Evolutionary conservation across 2,329 filamentous ascomycete species (phyloP).

Genomic region (Curvularia hawaiiensis): DNA sequence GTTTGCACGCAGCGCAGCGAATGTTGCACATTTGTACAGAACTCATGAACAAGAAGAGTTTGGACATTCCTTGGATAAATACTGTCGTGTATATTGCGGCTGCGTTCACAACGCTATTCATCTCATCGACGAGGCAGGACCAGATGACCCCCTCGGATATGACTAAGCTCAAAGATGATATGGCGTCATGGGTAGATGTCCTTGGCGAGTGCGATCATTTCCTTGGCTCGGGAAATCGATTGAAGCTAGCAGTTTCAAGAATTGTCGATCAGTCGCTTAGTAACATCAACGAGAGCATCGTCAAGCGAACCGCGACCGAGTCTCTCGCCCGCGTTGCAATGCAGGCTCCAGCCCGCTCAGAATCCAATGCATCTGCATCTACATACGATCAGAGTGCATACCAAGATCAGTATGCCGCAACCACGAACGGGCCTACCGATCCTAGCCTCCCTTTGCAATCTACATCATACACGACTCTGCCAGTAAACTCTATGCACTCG

Average conservation of each 20-base stretch:
- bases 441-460: constrained; percentile 27
- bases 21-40: constrained; percentile 66
- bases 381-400: constrained; percentile 35
- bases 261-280: constrained; percentile 56
- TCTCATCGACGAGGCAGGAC: constrained; percentile 69
- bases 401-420: constrained; percentile 31
- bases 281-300: constrained; percentile 54
- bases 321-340: constrained; percentile 48
- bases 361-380: constrained; percentile 16
- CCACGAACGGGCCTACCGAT: constrained; percentile 25
- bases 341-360: constrained; percentile 32
- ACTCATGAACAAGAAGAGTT: constrained; percentile 66
- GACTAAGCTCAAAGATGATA: constrained; percentile 66
- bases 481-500: constrained; percentile 23
- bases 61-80: constrained; percentile 82
- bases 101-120: constrained; percentile 74
- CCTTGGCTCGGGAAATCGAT: constrained; percentile 57
- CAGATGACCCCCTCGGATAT: constrained; percentile 65
- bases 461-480: constrained; percentile 28
- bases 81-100: constrained; percentile 73
- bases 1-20: constrained; percentile 67
- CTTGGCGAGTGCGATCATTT: constrained; percentile 69
- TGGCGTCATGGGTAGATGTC: constrained; percentile 71
- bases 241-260: constrained; percentile 55
- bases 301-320: constrained; percentile 51